Conservation (phyloP, 148 eudicot species). For the Camellia granthamiana region DNA sequence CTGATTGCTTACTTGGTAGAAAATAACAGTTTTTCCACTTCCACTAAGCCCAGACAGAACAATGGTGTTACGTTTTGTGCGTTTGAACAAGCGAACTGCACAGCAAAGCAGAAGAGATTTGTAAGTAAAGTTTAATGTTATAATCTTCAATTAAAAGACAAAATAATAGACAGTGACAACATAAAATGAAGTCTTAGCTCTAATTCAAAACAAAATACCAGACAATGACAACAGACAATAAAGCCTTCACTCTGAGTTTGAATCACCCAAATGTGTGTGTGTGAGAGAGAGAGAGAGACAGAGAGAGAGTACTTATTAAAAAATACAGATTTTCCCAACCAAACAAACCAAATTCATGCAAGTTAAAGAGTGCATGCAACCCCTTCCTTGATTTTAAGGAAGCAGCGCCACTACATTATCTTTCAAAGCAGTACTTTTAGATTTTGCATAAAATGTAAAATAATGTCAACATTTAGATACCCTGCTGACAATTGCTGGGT, state of each 20-base stretch:
- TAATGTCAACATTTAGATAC: not conserved
- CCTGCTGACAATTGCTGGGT: not conserved
- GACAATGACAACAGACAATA: not conserved
- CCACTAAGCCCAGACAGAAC: slow-evolving; percentile 84
- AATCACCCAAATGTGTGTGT: not conserved
- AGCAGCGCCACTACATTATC: not conserved
- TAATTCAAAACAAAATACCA: not conserved
- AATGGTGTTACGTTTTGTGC: slow-evolving; percentile 60
- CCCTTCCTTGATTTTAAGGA: not conserved
- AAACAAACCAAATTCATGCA: not conserved
- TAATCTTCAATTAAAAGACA: not conserved
- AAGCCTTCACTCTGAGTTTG: not conserved
- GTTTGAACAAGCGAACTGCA: slow-evolving; percentile 72
- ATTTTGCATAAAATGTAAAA: not conserved
- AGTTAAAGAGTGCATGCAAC: not conserved
- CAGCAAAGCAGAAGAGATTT: not conserved
- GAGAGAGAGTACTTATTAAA: not conserved
- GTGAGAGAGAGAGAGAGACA: not conserved
- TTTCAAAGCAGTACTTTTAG: not conserved
- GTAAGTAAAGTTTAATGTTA: not conserved
- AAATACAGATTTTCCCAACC: not conserved
- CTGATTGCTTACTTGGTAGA: slow-evolving; percentile 62
- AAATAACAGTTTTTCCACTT: slow-evolving; percentile 83
- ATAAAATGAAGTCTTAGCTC: not conserved
- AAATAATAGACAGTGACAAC: not conserved